phyloP scores from a whole-genome alignment of 2,329 filamentous ascomycete species.

The Sclerotinia spermophila region DNA sequence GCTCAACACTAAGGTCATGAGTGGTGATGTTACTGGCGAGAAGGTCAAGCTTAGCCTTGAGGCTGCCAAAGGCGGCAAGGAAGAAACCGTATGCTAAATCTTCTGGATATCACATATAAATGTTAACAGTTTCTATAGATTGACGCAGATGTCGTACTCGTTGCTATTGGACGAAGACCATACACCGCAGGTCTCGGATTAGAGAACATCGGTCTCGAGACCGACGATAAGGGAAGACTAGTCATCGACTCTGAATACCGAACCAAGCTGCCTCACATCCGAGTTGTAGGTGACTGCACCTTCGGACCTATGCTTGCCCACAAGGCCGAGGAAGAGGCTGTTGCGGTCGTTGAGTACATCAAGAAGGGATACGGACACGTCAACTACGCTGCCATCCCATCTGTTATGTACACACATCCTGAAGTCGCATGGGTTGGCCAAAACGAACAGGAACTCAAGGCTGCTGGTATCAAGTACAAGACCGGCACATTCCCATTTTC shows the following conservation, averaged over 20 bases:
- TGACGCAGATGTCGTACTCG: constrained; percentile 91
- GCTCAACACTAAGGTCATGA: constrained; percentile 89
- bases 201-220: constrained; percentile 89
- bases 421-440: constrained; percentile 99
- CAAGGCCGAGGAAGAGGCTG: constrained; percentile 98
- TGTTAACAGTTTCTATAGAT: constrained; percentile 51
- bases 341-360: constrained; percentile 94
- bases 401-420: constrained; percentile 99
- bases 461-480: constrained; percentile 84
- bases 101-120: constrained; percentile 2
- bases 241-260: constrained; percentile 99
- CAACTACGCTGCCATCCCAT: constrained; percentile 97
- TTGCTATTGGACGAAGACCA: constrained; percentile 92
- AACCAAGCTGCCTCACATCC: constrained; percentile 95
- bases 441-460: constrained; percentile 94
- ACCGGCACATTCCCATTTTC: constrained; percentile 94
- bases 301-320: constrained; percentile 99
- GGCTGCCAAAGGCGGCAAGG: constrained; percentile 92
- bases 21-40: constrained; percentile 76
- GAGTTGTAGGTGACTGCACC: constrained; percentile 91
- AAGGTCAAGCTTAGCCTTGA: constrained; percentile 81
- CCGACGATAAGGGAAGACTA: constrained; percentile 88
- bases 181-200: constrained; percentile 90
- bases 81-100: constrained; percentile 67
- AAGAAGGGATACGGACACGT: constrained; percentile 97